Evolutionary conservation across 371 early-diverging fungal species (phyloP).

Genomic region (Encephalitozoon cuniculi): DNA sequence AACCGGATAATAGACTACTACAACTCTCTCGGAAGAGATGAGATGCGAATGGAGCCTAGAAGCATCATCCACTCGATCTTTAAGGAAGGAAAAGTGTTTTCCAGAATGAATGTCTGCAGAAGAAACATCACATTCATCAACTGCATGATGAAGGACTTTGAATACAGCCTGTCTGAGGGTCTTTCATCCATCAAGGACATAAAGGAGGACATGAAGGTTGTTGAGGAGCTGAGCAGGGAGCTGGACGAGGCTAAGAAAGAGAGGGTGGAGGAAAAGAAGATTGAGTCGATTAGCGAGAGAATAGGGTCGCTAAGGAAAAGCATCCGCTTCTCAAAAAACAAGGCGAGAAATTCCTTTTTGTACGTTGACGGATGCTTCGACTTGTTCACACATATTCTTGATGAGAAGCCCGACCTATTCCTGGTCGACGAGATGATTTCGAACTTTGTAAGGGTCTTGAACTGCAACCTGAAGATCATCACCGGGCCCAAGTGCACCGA

Average conservation of each 20-base stretch:
- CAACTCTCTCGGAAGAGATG: conserved; percentile 19
- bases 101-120: neutral
- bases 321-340: neutral
- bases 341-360: conserved; percentile 20
- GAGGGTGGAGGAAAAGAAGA: neutral
- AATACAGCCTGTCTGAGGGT: conserved; percentile 33
- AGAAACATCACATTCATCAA: conserved; percentile 39
- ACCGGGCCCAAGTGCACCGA: conserved; percentile 84
- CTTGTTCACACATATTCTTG: conserved; percentile 32
- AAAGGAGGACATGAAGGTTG: conserved; percentile 17
- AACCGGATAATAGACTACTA: conserved; percentile 23
- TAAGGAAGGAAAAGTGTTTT: neutral
- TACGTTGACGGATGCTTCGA: conserved; percentile 36
- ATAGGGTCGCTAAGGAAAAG: neutral
- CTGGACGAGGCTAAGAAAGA: conserved; percentile 19
- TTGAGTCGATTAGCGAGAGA: neutral
- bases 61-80: conserved; percentile 21
- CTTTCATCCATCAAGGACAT: conserved; percentile 50
- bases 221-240: conserved; percentile 3
- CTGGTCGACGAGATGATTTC: conserved; percentile 76
- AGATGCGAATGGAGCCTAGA: neutral
- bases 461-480: conserved; percentile 77
- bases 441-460: conserved; percentile 84
- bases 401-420: conserved; percentile 65
- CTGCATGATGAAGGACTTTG: conserved; percentile 47